These are phyloP conservation scores for Sclerotinia sclerotiorum DNA, from an alignment of 2,329 filamentous ascomycete species.

Conservation along the genomic window DNA sequence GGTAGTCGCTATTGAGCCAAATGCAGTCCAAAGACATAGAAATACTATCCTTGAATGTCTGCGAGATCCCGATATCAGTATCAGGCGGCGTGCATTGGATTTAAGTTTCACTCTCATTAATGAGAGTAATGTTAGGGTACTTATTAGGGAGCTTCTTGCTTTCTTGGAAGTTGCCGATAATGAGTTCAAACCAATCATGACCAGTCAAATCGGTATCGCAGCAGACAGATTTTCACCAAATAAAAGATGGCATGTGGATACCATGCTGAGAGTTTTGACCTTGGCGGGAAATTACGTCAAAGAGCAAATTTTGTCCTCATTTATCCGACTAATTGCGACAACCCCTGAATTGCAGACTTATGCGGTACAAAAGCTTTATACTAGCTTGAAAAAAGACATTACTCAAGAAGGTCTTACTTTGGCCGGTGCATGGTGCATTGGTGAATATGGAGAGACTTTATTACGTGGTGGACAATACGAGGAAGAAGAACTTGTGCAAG, in stretches of 20 bases:
- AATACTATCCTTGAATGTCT: conserved; percentile 98
- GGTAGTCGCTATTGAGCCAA: conserved; percentile 95
- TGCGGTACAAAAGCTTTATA: conserved; percentile 91
- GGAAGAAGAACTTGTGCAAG: conserved; percentile 81
- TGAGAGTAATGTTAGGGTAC: conserved; percentile 88
- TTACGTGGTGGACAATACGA: conserved; percentile 88
- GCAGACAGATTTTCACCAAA: conserved; percentile 95
- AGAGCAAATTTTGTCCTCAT: conserved; percentile 95
- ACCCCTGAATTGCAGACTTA: conserved; percentile 95
- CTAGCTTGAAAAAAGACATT: conserved; percentile 89
- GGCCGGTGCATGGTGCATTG: conserved; percentile 94
- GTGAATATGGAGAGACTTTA: conserved; percentile 92
- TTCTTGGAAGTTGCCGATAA: conserved; percentile 97
- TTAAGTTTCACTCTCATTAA: conserved; percentile 98
- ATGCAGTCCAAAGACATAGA: conserved; percentile 92
- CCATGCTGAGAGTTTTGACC: conserved; percentile 90
- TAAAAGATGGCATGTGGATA: conserved; percentile 98
- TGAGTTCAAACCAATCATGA: conserved; percentile 99
- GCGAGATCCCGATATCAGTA: conserved; percentile 96
- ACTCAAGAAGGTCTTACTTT: conserved; percentile 94
- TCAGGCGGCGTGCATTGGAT: conserved; percentile 89
- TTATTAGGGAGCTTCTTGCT: conserved; percentile 88
- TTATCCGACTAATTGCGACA: conserved; percentile 91
- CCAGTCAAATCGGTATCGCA: conserved; percentile 94
- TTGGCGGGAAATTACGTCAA: conserved; percentile 96